Percentiles rank a stretch among this genome's conserved stretches.
phyloP scores from a whole-genome alignment of 1,284 basidiomycete genomes.

The Heterobasidion parviporum region DNA sequence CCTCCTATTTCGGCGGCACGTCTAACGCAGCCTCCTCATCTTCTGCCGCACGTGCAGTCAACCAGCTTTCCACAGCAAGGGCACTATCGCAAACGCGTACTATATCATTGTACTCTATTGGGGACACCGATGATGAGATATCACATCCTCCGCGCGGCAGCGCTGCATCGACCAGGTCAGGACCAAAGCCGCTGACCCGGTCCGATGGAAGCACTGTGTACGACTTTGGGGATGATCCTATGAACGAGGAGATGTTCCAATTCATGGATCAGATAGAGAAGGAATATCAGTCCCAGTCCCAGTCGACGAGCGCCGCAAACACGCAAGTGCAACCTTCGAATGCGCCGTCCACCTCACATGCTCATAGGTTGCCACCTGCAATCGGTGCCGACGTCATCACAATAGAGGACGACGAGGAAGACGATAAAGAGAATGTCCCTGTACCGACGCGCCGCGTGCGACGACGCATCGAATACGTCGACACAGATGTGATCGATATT shows the following conservation, averaged over 20 bases:
- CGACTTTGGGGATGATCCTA: neutral
- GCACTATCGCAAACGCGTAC: neutral
- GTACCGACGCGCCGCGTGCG: constrained; percentile 24
- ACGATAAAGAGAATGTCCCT: constrained; percentile 54
- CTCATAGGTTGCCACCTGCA: no score
- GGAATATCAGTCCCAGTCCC: neutral
- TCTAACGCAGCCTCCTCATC: constrained; percentile 1
- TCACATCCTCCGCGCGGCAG: neutral
- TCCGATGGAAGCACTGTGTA: neutral
- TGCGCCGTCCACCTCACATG: neutral
- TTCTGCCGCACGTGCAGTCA: constrained; percentile 7
- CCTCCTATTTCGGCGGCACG: constrained; percentile 1
- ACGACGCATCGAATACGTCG: constrained; percentile 16
- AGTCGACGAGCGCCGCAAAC: neutral
- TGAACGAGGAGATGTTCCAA: neutral
- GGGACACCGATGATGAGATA: constrained; percentile 1
- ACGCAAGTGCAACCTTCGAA: neutral
- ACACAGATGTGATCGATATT: constrained; percentile 37
- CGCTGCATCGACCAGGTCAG: neutral
- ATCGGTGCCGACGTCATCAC: constrained; percentile 23
- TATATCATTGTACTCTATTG: neutral
- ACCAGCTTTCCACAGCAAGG: neutral
- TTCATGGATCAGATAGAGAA: constrained; percentile 20
- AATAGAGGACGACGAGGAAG: constrained; percentile 41
- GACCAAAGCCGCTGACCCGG: constrained; percentile 6